Conservation (phyloP, 768 basidiomycete genomes). For the Lentinula edodes region DNA sequence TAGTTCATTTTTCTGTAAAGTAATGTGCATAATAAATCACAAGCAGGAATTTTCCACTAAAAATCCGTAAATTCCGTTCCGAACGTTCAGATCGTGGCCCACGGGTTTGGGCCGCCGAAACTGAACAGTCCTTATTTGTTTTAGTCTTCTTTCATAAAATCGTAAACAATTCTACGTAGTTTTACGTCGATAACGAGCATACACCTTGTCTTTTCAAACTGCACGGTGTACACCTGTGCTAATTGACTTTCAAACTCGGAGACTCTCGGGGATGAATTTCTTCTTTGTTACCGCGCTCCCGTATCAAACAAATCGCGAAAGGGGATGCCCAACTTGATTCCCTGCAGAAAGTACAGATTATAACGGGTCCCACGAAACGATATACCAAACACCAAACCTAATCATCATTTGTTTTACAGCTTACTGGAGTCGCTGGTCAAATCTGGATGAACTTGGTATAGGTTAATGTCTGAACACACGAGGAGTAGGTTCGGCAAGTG, state of each 20-base stretch:
- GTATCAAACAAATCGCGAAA: not conserved
- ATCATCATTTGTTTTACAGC: not conserved
- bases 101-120: not conserved
- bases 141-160: not conserved
- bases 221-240: not conserved
- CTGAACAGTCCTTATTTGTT: not conserved
- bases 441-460: not conserved
- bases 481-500: not conserved
- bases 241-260: not conserved
- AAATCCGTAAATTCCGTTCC: not conserved
- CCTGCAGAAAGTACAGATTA: not conserved
- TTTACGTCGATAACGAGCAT: not conserved
- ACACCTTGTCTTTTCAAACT: not conserved
- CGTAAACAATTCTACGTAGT: not conserved
- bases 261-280: not conserved
- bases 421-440: no score
- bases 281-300: not conserved
- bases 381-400: not conserved
- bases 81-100: not conserved
- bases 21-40: no score
- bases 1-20: no score
- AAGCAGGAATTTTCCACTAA: no score
- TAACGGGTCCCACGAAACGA: not conserved
- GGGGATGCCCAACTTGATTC: not conserved
- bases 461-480: not conserved